Evolutionary conservation across 805 yeast genomes (phyloP).

Genomic region (Metschnikowia drakensbergensis): DNA sequence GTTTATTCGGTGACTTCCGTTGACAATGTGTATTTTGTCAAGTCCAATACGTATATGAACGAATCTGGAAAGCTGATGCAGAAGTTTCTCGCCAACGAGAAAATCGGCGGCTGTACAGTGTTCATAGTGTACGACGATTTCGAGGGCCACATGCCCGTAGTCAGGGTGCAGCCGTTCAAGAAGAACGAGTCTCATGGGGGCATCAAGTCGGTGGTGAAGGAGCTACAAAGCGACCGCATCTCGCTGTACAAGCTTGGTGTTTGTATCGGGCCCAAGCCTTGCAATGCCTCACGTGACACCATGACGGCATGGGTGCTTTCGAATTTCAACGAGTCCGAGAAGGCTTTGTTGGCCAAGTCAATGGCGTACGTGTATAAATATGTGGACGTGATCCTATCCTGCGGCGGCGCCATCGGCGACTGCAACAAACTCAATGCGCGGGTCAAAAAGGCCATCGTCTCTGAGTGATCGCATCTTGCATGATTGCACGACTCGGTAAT

Average conservation of each 20-base stretch:
- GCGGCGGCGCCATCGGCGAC: conserved; percentile 23
- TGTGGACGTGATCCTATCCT: conserved; percentile 22
- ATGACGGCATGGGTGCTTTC: conserved; percentile 44
- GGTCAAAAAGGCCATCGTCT: conserved; percentile 12
- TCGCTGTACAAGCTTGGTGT: conserved; percentile 31
- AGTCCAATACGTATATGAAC: conserved; percentile 39
- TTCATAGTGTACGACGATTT: conserved; percentile 38
- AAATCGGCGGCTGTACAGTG: conserved; percentile 16
- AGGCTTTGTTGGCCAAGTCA: conserved; percentile 13
- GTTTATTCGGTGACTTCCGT: conserved; percentile 25
- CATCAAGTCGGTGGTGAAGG: conserved; percentile 23
- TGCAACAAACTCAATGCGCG: conserved; percentile 26
- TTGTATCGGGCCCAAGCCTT: conserved; percentile 43
- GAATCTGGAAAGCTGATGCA: conserved; percentile 32
- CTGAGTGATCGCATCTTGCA: background rate
- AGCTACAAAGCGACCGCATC: conserved; percentile 7
- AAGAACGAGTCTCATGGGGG: conserved; percentile 42
- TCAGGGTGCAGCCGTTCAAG: conserved; percentile 28
- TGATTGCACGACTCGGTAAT: too few species aligned
- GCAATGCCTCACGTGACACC: conserved; percentile 27
- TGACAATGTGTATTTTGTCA: conserved; percentile 28
- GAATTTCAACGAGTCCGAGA: conserved; percentile 26
- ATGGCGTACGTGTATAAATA: conserved; percentile 19
- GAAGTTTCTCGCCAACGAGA: conserved; percentile 22
- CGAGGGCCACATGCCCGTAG: conserved; percentile 30